Base-by-base conservation (phyloP, 1,139 yeast species). In the Arxiozyma bovina region DNA sequence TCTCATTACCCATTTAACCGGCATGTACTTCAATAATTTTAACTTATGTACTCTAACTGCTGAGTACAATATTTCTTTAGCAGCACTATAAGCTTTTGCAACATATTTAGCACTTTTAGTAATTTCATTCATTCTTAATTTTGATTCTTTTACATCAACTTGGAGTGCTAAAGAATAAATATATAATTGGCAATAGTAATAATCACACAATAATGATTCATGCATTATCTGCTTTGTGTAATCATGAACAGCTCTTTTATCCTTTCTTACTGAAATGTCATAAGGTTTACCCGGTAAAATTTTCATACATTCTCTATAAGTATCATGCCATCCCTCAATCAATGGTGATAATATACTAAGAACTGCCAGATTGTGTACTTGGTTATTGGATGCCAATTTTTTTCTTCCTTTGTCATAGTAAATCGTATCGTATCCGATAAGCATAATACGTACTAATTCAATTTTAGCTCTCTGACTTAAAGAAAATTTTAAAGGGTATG, bases 1-100 rank as follows among this genome's bases (percentile, higher is more conserved):
- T 56, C 96, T 75, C 0, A 90, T 86, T 5, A 87, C 83, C 96
- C 96, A 90, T 59, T 96, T 75, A 17, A 89, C 91, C 0, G 98
- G 96, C 82, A 91, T 88, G 64, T 79, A 86, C 57, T 83, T 75
- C 53, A 88, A 72, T 74, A 84, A 73, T 58, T 79, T 81, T 58
- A 85, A 73, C 57, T 77, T 75, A 63, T 85, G 89, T 2, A 88
- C 83, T 46, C 95, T 73, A 54, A 81, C 81, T 2, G 93, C 88
- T 3, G 86, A 85, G 38, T 80, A 77, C 43, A 90, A 71, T 68
- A 88, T 80, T 63, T 87, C 95, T 62, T 85, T 85, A 0, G 97
- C 96, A 0, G 97, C 86, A 56, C 77, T 81, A 59, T 86, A 87
- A 0, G 97, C 97, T 58, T 83, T 77, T 56, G 84, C 93, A 27